Evolutionary conservation across 306 rosid genomes (phyloP).

Genomic region (Canavalia gladiata): DNA sequence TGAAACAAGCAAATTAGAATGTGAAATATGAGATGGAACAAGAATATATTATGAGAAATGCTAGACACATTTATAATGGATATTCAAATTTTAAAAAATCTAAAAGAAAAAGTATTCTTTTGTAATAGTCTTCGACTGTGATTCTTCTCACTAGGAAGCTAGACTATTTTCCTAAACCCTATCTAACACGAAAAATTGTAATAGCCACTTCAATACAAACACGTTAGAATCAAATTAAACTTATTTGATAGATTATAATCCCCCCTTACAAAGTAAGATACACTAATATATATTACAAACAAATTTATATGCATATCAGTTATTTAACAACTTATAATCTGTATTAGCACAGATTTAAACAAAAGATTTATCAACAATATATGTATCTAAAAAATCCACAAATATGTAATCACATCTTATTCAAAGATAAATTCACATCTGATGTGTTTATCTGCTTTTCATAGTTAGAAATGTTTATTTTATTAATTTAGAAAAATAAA

Average conservation of each 20-base stretch:
- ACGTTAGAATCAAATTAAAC: background rate
- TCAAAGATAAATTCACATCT: background rate
- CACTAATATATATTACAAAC: background rate
- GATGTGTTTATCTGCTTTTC: background rate
- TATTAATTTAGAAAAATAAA: slow-evolving; percentile 10
- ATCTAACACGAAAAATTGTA: slow-evolving; percentile 6
- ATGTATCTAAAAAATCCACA: slow-evolving; percentile 4
- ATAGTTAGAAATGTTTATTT: background rate
- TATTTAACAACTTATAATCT: background rate
- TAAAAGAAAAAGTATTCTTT: background rate
- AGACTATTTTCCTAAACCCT: slow-evolving; percentile 22
- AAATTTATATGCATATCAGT: slow-evolving; percentile 4
- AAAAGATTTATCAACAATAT: background rate
- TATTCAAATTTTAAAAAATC: slow-evolving; percentile 14
- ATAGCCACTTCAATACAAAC: slow-evolving; percentile 4
- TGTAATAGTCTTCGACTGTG: slow-evolving; percentile 8
- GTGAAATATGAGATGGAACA: slow-evolving; percentile 31
- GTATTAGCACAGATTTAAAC: background rate
- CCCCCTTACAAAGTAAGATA: background rate
- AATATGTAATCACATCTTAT: background rate
- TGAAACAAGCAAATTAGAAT: slow-evolving; percentile 37
- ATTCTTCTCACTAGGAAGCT: slow-evolving; percentile 7
- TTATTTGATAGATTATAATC: slow-evolving; percentile 3
- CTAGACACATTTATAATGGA: slow-evolving; percentile 4
- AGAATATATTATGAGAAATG: slow-evolving; percentile 33